phyloP scores from a whole-genome alignment of 257 asterid genomes.

The Solanum pennellii region DNA sequence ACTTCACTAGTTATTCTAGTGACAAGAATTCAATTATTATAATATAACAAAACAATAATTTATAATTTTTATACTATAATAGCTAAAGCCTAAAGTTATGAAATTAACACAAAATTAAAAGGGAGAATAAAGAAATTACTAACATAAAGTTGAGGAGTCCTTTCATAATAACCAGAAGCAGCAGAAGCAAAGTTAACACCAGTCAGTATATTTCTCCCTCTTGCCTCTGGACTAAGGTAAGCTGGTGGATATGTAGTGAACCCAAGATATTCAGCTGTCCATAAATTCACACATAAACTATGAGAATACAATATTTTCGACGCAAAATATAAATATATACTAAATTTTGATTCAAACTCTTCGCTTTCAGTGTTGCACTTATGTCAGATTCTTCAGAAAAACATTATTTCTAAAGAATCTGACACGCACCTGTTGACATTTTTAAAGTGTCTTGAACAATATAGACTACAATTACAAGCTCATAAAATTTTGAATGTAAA shows the following conservation, averaged over 20 bases:
- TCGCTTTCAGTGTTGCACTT: not conserved
- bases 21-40: no score
- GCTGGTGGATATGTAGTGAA: constrained; percentile 73
- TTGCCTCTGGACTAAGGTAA: constrained; percentile 56
- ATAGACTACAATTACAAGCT: not conserved
- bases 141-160: constrained; percentile 59
- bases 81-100: not conserved
- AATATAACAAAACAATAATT: not conserved
- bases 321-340: not conserved
- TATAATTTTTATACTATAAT: not conserved
- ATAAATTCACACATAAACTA: not conserved
- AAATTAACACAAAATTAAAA: not conserved
- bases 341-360: no score
- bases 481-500: not conserved
- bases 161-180: constrained; percentile 79
- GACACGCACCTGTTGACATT: not conserved
- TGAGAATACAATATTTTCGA: not conserved
- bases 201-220: constrained; percentile 32
- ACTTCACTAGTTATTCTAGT: not conserved
- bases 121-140: constrained; percentile 3
- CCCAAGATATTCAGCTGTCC: constrained; percentile 72
- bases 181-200: constrained; percentile 90
- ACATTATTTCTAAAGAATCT: no score
- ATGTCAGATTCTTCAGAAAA: no score
- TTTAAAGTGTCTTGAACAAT: not conserved